Conservation (phyloP, 202 grass and related monocot genomes). For the Panicum hallii region DNA sequence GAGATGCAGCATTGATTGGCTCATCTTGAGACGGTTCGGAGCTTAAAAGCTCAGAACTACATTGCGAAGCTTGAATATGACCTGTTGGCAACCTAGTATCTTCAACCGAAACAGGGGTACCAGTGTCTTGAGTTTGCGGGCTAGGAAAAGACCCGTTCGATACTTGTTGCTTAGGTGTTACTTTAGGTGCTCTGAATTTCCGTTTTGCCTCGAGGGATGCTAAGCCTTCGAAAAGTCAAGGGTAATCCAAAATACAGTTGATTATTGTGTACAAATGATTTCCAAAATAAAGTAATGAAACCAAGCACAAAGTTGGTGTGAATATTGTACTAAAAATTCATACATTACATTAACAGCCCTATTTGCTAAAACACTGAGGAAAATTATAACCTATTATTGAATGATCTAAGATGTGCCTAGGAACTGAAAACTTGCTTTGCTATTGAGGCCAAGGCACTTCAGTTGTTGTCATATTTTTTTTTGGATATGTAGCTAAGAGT, state of each 20-base stretch:
- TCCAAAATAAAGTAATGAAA: conserved; percentile 15
- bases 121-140: conserved; percentile 54
- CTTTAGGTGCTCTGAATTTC: conserved; percentile 88
- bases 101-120: conserved; percentile 62
- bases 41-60: conserved; percentile 53
- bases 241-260: conserved; percentile 35
- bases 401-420: conserved; percentile 29
- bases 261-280: conserved; percentile 5
- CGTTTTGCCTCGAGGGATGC: conserved; percentile 91
- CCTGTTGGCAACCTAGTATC: conserved; percentile 62
- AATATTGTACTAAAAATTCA: background rate
- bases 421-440: background rate
- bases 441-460: conserved; percentile 11
- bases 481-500: conserved; percentile 15
- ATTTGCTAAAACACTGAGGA: background rate
- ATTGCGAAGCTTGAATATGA: conserved; percentile 52
- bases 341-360: background rate
- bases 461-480: background rate
- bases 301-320: conserved; percentile 24
- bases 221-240: conserved; percentile 84
- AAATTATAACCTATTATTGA: conserved; percentile 8
- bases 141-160: conserved; percentile 47
- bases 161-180: conserved; percentile 64
- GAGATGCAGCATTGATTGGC: conserved; percentile 37
- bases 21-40: conserved; percentile 39